Evolutionary conservation across 78 protist species (phyloP), one percentile per base, ranked within the genome.

Genomic region (Blattamonas nauphoetae): DNA sequence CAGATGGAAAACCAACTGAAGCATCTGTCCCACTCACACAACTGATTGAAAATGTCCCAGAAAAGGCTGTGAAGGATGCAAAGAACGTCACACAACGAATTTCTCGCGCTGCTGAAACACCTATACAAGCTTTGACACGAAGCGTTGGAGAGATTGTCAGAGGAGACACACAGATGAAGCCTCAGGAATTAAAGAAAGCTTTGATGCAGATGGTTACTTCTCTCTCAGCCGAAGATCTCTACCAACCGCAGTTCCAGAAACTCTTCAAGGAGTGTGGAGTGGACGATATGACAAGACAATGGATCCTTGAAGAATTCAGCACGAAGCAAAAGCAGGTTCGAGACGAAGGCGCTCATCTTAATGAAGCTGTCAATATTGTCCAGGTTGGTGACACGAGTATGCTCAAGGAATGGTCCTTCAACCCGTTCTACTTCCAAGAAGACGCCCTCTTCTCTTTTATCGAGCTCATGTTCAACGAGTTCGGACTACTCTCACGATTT

Each of bases 381-480:
- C 41, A 4, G 41, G 41, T 79, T 4, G 83, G 43, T 11, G 83
- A 79, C 83, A 21, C 83, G 41, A 21, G 83, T 11, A 21, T 79
- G 83, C 83, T 79, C 42, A 79, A 79, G 83, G 83, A 21, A 4
- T 79, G 83, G 83, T 4, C 6, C 33, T 79, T 79, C 83, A 79
- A 79, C 83, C 42, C 6, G 43, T 79, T 79, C 41, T 6, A 6
- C 42, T 79, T 79, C 83, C 4, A 4, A 6, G 45, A 79, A 6
- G 83, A 79, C 83, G 21, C 6, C 45, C 6, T 79, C 42, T 11
- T 79, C 45, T 79, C 83, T 5, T 21, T 79, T 5, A 6, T 79
- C 83, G 83, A 79, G 41, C 11, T 6, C 43, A 79, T 79, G 83
- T 79, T 79, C 83, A 79, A 33, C 83, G 83, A 79, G 41, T 79